Evolutionary conservation across 495 filamentous ascomycete species (phyloP).

Genomic region (Penicillium cataractarum): DNA sequence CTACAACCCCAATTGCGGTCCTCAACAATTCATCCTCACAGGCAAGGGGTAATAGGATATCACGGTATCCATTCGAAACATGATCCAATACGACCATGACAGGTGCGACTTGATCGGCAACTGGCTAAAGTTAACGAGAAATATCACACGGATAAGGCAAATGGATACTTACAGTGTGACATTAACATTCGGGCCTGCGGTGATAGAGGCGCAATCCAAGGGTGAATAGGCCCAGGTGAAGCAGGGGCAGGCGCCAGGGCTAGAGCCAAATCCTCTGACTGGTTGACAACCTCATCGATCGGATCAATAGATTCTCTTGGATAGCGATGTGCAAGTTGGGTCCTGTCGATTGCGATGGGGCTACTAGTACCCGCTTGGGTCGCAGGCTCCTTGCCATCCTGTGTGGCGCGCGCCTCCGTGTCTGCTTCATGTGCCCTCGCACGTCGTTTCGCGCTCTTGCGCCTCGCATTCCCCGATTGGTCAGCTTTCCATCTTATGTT

Average conservation of each 20-base stretch:
- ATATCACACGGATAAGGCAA: background rate
- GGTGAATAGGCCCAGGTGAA: background rate
- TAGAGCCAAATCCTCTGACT: background rate
- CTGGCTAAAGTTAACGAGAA: background rate
- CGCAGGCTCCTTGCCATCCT: background rate
- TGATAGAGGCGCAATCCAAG: conserved; percentile 22
- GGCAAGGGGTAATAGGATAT: conserved; percentile 75
- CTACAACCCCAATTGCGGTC: conserved; percentile 75
- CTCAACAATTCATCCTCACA: conserved; percentile 72
- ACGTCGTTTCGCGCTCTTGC: background rate
- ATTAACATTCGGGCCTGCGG: conserved; percentile 16
- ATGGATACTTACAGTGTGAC: conserved; percentile 18
- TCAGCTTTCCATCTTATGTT: conserved; percentile 27
- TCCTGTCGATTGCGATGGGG: background rate
- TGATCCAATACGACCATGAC: conserved; percentile 44
- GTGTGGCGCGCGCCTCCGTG: background rate
- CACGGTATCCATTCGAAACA: conserved; percentile 74
- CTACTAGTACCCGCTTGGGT: background rate
- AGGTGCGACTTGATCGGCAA: conserved; percentile 26
- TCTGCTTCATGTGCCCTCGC: background rate
- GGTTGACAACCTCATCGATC: background rate
- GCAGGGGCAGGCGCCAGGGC: background rate
- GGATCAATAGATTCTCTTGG: background rate
- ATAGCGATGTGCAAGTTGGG: background rate
- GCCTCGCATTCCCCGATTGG: background rate